phyloP scores from a whole-genome alignment of 345 rosid genomes.

The Moricandia moricandioides region DNA sequence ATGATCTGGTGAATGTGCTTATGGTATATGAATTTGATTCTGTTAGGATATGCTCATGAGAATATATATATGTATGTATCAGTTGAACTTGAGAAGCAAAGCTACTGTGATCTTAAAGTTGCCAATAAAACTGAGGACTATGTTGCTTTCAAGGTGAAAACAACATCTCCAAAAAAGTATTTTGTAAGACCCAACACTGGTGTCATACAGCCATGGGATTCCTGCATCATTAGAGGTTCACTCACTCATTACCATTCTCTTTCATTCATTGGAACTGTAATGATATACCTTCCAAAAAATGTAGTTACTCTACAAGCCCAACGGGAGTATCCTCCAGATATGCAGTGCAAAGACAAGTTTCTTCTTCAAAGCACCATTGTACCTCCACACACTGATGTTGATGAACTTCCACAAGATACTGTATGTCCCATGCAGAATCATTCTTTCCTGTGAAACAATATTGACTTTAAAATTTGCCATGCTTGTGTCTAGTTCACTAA shows the following conservation, averaged over 20 bases:
- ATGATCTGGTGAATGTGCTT: too few relatives aligned
- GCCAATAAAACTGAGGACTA: too few relatives aligned
- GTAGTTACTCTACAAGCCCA: conserved; percentile 98
- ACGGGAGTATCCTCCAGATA: conserved; percentile 66
- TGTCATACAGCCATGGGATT: conserved; percentile 78
- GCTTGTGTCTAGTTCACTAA: conserved; percentile 61
- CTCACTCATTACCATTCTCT: neutral
- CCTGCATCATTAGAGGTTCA: conserved; percentile 68
- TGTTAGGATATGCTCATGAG: neutral
- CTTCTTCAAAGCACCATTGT: conserved; percentile 86
- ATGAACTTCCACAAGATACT: conserved; percentile 80
- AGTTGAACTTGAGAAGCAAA: too few relatives aligned
- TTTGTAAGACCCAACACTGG: conserved; percentile 48
- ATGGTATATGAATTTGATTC: neutral
- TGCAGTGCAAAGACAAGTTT: conserved; percentile 98
- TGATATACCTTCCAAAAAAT: neutral
- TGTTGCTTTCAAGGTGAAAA: conserved; percentile 84
- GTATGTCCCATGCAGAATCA: conserved; percentile 39
- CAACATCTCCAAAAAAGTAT: conserved; percentile 78
- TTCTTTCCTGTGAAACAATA: neutral
- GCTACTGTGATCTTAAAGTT: too few relatives aligned
- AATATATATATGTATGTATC: conserved; percentile 17
- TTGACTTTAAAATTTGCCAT: neutral
- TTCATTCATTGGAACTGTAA: too few relatives aligned
- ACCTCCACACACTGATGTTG: conserved; percentile 69